Base-by-base conservation (phyloP, 1,284 basidiomycete genomes). In the Apiotrichum domesticum region DNA sequence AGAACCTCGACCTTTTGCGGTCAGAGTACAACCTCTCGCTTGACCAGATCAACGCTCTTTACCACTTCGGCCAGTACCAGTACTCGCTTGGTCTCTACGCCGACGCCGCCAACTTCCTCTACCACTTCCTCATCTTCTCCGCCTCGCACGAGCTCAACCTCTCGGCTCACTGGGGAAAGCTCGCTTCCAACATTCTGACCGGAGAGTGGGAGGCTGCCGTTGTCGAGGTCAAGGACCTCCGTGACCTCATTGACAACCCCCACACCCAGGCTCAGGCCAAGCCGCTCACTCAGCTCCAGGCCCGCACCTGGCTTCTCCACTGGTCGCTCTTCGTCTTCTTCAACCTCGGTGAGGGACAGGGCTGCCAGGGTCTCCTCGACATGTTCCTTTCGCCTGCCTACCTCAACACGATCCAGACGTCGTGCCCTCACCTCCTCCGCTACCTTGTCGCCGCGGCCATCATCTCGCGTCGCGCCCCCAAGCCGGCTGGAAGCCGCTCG, bases 271-370 rank as follows among this genome's bases (percentile, higher is more conserved):
- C 73, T 11, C 67, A 73, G 49, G 80, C 83, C 15, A 81, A 83
- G 46, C 86, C 87, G 4, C 83, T 91, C 53, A 82, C 82, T 50
- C 92, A 90, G 70, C 83, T 96, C 52, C 93, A 95, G 78, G 89
- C 92, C n/a, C 85, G 96, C 59, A 91, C 91, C 50, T 98, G 95
- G 94, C 84, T 96, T 58, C 84, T 93, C 11, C 96, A 98, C 80
- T 98, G 95, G 95, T 90, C 88, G 14, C 85, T 98, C 52, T 98
- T 98, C 77, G 91, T 98, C 63, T 98, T 94, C 79, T 98, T 95
- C 83, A 97, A 97, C 80, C 91, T 97, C 77, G 86, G 86, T 0
- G 84, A 92, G 64, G 93, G 91, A 35, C 86, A 94, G 44, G 72
- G 72, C 32, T 69, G 66, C 61, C 89, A 89, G n/a, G 85, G 90